Conservation (phyloP, 2,329 filamentous ascomycete genomes). For the Nannizzia gypsea region DNA sequence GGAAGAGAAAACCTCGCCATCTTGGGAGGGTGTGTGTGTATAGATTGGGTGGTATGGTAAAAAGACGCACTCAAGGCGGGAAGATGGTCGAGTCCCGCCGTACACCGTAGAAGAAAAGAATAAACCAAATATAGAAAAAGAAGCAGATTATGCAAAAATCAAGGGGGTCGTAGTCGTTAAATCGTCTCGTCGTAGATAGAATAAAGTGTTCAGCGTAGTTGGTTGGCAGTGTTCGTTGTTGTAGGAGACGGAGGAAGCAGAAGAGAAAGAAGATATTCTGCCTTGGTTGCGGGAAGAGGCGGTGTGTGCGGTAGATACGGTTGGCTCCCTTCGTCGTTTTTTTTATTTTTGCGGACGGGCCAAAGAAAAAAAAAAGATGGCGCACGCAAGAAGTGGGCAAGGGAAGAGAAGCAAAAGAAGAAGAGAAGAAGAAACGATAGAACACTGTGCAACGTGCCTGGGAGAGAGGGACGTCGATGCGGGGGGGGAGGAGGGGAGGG, state of each 20-base stretch:
- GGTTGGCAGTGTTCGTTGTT: slow-evolving; percentile 8
- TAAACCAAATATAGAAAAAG: not conserved
- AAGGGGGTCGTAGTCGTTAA: not conserved
- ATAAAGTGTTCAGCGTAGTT: slow-evolving; percentile 4
- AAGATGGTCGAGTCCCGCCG: not conserved
- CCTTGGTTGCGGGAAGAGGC: slow-evolving; percentile 7
- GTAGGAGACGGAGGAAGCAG: slow-evolving; percentile 8
- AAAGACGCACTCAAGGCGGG: slow-evolving; percentile 9
- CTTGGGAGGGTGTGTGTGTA: slow-evolving; percentile 6
- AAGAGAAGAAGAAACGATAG: slow-evolving; percentile 7
- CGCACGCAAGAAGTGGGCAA: slow-evolving; percentile 7
- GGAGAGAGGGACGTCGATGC: not conserved
- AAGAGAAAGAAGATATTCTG: slow-evolving; percentile 4
- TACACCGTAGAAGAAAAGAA: too few species aligned
- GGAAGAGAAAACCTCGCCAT: slow-evolving; percentile 38
- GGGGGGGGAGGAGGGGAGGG: slow-evolving; percentile 4
- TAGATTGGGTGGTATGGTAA: slow-evolving; percentile 15
- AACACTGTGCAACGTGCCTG: slow-evolving; percentile 7
- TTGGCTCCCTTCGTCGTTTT: not conserved
- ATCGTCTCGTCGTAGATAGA: slow-evolving; percentile 1
- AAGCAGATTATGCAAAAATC: slow-evolving; percentile 1
- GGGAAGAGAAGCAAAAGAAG: slow-evolving; percentile 5
- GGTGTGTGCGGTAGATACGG: slow-evolving; percentile 2
- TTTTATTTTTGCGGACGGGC: not conserved
- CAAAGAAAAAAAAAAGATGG: slow-evolving; percentile 2